Base-by-base conservation (phyloP, 352 stramenopile species). In the Phytophthora sansomeana region DNA sequence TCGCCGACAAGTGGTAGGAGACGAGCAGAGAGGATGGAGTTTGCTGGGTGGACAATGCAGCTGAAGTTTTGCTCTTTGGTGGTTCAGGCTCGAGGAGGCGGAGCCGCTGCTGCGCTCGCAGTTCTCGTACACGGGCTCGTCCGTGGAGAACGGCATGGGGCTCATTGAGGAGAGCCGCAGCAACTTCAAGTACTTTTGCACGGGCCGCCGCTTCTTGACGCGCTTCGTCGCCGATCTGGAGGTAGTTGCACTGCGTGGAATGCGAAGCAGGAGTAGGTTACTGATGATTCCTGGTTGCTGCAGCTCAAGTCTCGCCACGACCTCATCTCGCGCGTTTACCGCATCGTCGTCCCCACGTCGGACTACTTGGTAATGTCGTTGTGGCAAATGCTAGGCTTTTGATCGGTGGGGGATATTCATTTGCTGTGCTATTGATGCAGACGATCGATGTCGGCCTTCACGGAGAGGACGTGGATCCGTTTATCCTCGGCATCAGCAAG, bases 121-220 rank as follows among this genome's bases (percentile, higher is more conserved):
- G 63, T 94, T 94, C 46, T 77, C 82, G 49, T 94, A 92, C 78
- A 92, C 83, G 17, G 81, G 81, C 13, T 74, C 75, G 10, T 90
- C 83, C 5, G 77, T 80, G 10, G 65, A 87, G 38, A 80, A 87
- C 13, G 69, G 69, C 1, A 75, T 92, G 8, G 85, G 83, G 10
- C 61, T 94, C 14, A 73, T 92, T 9, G 83, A 91, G 36, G 85
- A 94, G 57, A 87, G 77, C 58, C 80, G 76, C 60, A 85, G 67
- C 73, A 92, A 91, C 69, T 94, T 81, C 72, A 94, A 91, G 75
- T 94, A 94, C 71, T 94, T 91, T 50, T 94, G 85, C 77, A 92
- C 85, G 1, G 85, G 85, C 16, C 81, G 85, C 36, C 83, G 85
- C 24, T 94, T 91, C 59, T 89, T 87, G 67, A 87, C 81, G 44